Conservation (phyloP, 768 basidiomycete species). For the Trametes elegans region DNA sequence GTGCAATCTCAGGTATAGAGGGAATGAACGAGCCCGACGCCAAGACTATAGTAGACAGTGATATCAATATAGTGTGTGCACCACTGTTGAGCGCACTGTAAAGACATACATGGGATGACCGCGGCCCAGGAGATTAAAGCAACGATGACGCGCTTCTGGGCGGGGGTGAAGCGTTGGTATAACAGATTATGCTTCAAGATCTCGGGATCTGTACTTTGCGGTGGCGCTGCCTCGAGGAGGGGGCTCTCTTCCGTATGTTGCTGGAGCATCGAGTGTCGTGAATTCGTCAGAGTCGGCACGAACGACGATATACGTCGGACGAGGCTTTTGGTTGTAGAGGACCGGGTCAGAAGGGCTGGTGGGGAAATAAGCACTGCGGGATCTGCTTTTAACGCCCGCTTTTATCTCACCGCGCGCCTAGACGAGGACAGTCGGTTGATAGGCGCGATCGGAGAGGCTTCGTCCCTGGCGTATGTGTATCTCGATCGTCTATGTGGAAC, state of each 20-base stretch:
- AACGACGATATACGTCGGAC: background rate
- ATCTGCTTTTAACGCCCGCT: too few species aligned
- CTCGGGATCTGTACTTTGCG: constrained; percentile 1
- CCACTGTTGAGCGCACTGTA: too few species aligned
- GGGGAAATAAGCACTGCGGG: background rate
- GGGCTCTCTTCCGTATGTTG: constrained; percentile 15
- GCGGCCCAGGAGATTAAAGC: constrained; percentile 59
- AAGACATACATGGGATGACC: constrained; percentile 55
- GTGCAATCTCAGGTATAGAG: constrained; percentile 69
- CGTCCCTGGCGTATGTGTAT: too few species aligned
- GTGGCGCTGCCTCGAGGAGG: background rate
- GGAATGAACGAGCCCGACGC: constrained; percentile 70
- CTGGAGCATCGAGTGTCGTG: background rate
- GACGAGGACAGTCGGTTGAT: too few species aligned
- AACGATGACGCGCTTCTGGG: constrained; percentile 53
- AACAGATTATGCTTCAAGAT: constrained; percentile 33
- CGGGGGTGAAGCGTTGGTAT: constrained; percentile 57
- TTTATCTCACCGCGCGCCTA: too few species aligned
- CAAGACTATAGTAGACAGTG: constrained; percentile 48
- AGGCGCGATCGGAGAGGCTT: too few species aligned
- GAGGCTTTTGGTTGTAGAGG: background rate
- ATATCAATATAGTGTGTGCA: background rate
- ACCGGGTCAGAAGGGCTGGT: background rate
- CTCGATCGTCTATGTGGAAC: too few species aligned
- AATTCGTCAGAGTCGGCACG: background rate